phyloP scores from a whole-genome alignment of 805 yeast genomes.

The Candida corydali region DNA sequence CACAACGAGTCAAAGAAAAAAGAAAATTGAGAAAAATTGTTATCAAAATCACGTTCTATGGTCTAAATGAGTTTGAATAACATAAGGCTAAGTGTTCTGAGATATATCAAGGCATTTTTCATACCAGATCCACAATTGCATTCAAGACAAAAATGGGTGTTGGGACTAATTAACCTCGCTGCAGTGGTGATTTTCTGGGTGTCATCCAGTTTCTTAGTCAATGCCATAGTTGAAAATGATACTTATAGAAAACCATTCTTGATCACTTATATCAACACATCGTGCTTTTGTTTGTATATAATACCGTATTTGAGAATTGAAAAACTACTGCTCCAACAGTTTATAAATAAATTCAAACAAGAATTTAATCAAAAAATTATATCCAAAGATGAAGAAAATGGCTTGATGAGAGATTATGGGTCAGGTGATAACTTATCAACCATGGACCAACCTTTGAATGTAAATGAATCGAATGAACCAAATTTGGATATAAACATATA shows the following conservation, averaged over 20 bases:
- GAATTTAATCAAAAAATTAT: slow-evolving; percentile 18
- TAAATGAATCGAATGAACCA: slow-evolving; percentile 6
- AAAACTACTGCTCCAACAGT: slow-evolving; percentile 17
- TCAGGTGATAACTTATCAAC: slow-evolving; percentile 17
- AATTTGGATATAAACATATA: slow-evolving; percentile 31
- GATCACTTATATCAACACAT: slow-evolving; percentile 88
- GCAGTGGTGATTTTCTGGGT: slow-evolving; percentile 90
- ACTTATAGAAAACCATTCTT: slow-evolving; percentile 84
- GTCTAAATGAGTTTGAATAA: slow-evolving; percentile 3
- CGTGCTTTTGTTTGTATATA: slow-evolving; percentile 75
- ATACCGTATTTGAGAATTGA: slow-evolving; percentile 49
- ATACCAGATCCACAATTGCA: slow-evolving; percentile 20
- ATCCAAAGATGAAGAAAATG: slow-evolving; percentile 20
- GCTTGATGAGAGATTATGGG: slow-evolving; percentile 17
- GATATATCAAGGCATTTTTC: slow-evolving; percentile 16
- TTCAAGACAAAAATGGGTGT: slow-evolving; percentile 54
- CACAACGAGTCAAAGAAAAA: background rate
- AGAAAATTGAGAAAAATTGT: background rate
- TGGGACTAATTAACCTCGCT: slow-evolving; percentile 70
- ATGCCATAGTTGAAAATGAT: slow-evolving; percentile 64
- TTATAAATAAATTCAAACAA: slow-evolving; percentile 16
- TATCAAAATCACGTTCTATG: slow-evolving; percentile 2
- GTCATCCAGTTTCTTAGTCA: slow-evolving; percentile 78
- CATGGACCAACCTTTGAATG: too few relatives aligned
- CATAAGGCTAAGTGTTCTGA: slow-evolving; percentile 5